Percentiles rank a stretch among this genome's conserved stretches.
Evolutionary conservation across 164 flowering plant genomes (phyloP).

Genomic region (Piper longum): DNA sequence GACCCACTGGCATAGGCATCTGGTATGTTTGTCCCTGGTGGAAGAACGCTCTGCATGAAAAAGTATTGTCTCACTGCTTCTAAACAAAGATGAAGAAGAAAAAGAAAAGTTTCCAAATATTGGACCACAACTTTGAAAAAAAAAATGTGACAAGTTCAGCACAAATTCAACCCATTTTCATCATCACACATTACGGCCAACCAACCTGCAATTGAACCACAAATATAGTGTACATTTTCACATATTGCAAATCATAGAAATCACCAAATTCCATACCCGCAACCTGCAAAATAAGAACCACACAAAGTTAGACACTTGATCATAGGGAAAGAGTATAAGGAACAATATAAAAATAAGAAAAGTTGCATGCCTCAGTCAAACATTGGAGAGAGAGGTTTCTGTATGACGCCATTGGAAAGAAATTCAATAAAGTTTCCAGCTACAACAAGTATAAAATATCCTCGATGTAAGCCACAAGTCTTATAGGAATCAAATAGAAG

Average conservation of each 20-base stretch:
- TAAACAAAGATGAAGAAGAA: neutral
- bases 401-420: slow-evolving; percentile 68
- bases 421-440: slow-evolving; percentile 88
- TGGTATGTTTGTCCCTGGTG: slow-evolving; percentile 68
- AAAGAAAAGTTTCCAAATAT: neutral
- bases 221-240: slow-evolving; percentile 67
- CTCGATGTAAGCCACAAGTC: neutral
- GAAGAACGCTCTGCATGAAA: slow-evolving; percentile 51
- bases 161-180: neutral
- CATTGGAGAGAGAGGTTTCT: slow-evolving; percentile 92
- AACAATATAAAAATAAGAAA: neutral
- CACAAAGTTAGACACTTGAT: neutral
- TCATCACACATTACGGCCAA: neutral
- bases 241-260: slow-evolving; percentile 62
- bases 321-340: neutral
- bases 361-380: slow-evolving; percentile 68
- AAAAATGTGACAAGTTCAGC: neutral
- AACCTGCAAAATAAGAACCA: slow-evolving; percentile 33
- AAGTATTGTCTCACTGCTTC: neutral
- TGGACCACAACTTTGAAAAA: neutral
- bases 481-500: neutral
- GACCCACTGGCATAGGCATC: slow-evolving; percentile 87
- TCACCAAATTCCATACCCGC: slow-evolving; percentile 87
- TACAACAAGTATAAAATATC: slow-evolving; percentile 10
- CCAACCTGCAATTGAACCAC: slow-evolving; percentile 84